Evolutionary conservation across 805 yeast species (phyloP).

Genomic region (Ogataea zsoltii): DNA sequence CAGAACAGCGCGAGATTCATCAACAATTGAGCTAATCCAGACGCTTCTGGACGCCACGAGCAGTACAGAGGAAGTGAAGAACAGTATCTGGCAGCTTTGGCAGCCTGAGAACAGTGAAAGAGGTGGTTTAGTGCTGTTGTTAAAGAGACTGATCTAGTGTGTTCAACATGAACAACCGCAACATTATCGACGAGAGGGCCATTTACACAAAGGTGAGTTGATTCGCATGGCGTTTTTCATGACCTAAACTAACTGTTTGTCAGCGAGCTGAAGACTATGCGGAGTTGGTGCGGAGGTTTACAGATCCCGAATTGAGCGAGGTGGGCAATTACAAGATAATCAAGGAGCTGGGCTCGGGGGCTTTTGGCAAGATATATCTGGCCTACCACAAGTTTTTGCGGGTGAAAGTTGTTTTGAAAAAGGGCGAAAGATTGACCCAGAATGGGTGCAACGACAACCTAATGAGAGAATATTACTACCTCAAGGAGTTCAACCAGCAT

Average conservation of each 20-base stretch:
- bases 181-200: slow-evolving; percentile 32
- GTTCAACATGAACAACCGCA: slow-evolving; percentile 23
- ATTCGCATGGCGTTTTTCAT: background rate
- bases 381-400: slow-evolving; percentile 78
- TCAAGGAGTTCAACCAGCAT: slow-evolving; percentile 72
- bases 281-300: slow-evolving; percentile 37
- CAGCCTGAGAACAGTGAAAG: background rate
- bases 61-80: background rate
- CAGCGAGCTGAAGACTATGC: slow-evolving; percentile 38
- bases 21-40: background rate
- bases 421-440: slow-evolving; percentile 47
- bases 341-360: slow-evolving; percentile 83
- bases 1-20: background rate
- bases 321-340: slow-evolving; percentile 81
- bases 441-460: slow-evolving; percentile 74
- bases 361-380: slow-evolving; percentile 88
- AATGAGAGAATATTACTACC: slow-evolving; percentile 87
- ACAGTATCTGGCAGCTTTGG: background rate
- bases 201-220: slow-evolving; percentile 30
- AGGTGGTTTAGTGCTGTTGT: background rate
- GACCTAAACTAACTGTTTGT: background rate
- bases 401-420: slow-evolving; percentile 80
- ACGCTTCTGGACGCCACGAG: background rate
- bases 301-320: slow-evolving; percentile 48
- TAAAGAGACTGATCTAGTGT: background rate